Base-by-base conservation (phyloP, 2,329 filamentous ascomycete species). In the Emergomyces africanus region DNA sequence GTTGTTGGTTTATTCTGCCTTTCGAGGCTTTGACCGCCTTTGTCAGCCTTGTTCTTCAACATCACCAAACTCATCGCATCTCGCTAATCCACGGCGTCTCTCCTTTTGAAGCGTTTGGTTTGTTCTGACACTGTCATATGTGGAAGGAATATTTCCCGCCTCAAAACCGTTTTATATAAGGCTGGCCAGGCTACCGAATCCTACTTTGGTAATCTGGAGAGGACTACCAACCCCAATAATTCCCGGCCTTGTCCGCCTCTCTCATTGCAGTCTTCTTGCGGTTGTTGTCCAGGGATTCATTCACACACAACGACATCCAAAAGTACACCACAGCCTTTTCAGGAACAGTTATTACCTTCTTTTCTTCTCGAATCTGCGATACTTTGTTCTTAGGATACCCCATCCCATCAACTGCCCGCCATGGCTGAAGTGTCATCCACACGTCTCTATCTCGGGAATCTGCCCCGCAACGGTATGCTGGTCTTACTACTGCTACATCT, bases 371-470 rank as follows among this genome's bases (percentile, higher is more conserved):
- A 25, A 14, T 30, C 35, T 44, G 53, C 53, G 28, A 42, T 54
- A n/a, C 20, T 41, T 33, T 23, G 48, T 25, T 41, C 33, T 54
- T 35, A 54, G 39, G 57, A 48, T 49, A 50, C 28, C 25, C 48
- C n/a, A 35, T 20, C 33, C 15, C 51, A 56, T 35, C 51, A 15
- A 33, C 37, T 59, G 62, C 59, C 65, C 69, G 63, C 66, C 68
- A 90, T 90, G 83, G 87, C 84, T 70, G 90, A 96, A 79, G 92
- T 96, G 67, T 96, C 90, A 64, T 87, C 88, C 67, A 97, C 92
- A 72, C 85, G 94, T 79, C 88, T 97, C 68, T 99, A 97, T 80
- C 81, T 97, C 79, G 92, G 92, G 77, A 97, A 97, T 79, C 87
- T 99, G 75, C 92, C 94, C 76, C 89, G 90, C 77, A 90, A 89